Percentiles rank a stretch among this genome's conserved stretches.
Evolutionary conservation across 2,329 filamentous ascomycete species (phyloP).

Genomic region (Colletotrichum tropicale): DNA sequence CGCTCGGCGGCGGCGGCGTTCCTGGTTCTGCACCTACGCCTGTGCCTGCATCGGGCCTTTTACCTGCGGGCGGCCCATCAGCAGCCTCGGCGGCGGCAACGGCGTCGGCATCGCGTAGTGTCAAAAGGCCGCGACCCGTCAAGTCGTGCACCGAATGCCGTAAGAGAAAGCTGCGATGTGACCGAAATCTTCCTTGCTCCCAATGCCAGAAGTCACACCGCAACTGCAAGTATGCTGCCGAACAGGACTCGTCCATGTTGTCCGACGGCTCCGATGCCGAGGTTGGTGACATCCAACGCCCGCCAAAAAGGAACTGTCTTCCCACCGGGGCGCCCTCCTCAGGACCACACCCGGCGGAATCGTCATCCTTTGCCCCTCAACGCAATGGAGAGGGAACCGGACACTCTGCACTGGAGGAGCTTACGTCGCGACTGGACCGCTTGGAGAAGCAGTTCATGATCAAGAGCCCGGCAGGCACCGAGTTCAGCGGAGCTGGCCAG

Average conservation of each 20-base stretch:
- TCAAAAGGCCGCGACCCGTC: conserved; percentile 59
- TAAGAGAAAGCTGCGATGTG: conserved; percentile 62
- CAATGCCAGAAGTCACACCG: conserved; percentile 64
- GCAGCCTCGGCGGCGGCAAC: conserved; percentile 3
- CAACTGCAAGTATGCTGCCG: conserved; percentile 55
- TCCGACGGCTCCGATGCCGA: conserved; percentile 56
- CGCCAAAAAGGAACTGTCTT: conserved; percentile 42
- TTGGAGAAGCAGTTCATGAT: conserved; percentile 55
- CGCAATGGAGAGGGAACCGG: conserved; percentile 34
- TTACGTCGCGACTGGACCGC: conserved; percentile 54
- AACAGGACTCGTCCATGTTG: conserved; percentile 49
- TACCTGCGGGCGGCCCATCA: not conserved
- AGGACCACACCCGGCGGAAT: not conserved
- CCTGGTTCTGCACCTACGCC: not conserved
- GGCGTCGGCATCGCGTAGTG: conserved; percentile 38
- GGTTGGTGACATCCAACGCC: conserved; percentile 33
- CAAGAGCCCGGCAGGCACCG: conserved; percentile 43
- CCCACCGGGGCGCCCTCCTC: not conserved
- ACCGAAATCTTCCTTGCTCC: conserved; percentile 59
- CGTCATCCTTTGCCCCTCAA: conserved; percentile 3
- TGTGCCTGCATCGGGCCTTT: not conserved
- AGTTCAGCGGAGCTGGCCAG: conserved; percentile 36
- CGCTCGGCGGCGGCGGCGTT: not conserved
- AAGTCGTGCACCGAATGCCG: conserved; percentile 63
- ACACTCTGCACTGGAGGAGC: conserved; percentile 48